A percentile compares a stretch with the other conserved stretches of the same genome.
These are phyloP conservation scores for Lomentospora prolificans DNA, from an alignment of 2,329 filamentous ascomycete species.

Conservation along the genomic window DNA sequence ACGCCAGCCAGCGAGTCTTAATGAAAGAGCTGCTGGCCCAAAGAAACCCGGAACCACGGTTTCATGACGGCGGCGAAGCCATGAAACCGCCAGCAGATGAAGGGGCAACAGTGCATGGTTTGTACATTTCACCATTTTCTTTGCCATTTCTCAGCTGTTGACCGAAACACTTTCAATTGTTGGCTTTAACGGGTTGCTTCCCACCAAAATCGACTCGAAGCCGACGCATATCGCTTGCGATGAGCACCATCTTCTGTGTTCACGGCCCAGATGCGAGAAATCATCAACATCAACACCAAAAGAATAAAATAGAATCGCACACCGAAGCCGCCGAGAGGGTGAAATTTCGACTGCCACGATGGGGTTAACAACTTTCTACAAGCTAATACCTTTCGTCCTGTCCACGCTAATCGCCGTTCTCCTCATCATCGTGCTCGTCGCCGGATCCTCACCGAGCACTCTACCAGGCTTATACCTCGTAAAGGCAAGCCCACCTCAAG, in stretches of 20 bases:
- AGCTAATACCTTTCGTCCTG: constrained; percentile 14
- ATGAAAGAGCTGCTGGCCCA: too few relatives aligned
- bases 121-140: too few relatives aligned
- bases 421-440: constrained; percentile 19
- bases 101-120: too few relatives aligned
- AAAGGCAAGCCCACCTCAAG: constrained; percentile 16
- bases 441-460: constrained; percentile 17
- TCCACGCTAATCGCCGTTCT: constrained; percentile 17
- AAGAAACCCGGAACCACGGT: not conserved
- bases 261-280: too few relatives aligned
- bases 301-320: not conserved
- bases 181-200: too few relatives aligned
- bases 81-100: not conserved
- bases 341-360: not conserved
- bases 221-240: too few relatives aligned
- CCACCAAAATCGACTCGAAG: too few relatives aligned
- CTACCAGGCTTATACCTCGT: constrained; percentile 21
- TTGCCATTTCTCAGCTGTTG: not conserved
- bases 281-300: not conserved
- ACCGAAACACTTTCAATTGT: too few relatives aligned
- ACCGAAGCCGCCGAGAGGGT: too few relatives aligned
- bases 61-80: not conserved
- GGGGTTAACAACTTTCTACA: constrained; percentile 8
- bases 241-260: too few relatives aligned
- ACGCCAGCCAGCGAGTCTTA: too few relatives aligned